Evolutionary conservation across 352 stramenopile genomes (phyloP).

Genomic region (Pythium vanterpoolii): DNA sequence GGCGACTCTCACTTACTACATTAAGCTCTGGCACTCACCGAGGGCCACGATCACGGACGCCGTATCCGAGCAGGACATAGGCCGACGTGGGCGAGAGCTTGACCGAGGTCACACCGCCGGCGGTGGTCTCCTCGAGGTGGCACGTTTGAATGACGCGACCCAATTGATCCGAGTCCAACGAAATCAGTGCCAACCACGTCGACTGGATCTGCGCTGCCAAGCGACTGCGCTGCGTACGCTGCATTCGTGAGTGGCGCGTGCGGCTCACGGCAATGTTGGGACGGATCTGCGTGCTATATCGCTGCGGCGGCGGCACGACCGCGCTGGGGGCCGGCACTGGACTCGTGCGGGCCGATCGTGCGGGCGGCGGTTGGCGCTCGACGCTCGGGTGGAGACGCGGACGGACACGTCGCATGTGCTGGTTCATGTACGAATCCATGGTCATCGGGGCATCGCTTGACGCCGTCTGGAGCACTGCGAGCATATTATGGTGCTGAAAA

Average conservation of each 20-base stretch:
- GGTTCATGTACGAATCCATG: conserved; percentile 83
- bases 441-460: conserved; percentile 55
- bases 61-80: conserved; percentile 84
- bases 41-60: conserved; percentile 81
- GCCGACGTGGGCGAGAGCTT: conserved; percentile 88
- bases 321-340: conserved; percentile 27
- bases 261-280: conserved; percentile 83
- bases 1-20: neutral
- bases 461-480: conserved; percentile 58
- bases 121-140: conserved; percentile 72
- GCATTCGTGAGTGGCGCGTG: conserved; percentile 70
- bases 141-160: conserved; percentile 80
- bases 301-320: conserved; percentile 47
- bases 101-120: conserved; percentile 84
- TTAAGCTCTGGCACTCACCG: conserved; percentile 38
- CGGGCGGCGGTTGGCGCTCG: conserved; percentile 27
- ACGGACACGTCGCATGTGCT: conserved; percentile 76
- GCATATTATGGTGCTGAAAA: conserved; percentile 40
- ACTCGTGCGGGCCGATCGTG: conserved; percentile 23
- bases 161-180: conserved; percentile 71
- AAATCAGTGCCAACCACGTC: conserved; percentile 84
- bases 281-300: conserved; percentile 74
- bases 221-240: conserved; percentile 64
- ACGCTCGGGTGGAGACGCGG: conserved; percentile 42
- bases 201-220: conserved; percentile 82